phyloP scores from a whole-genome alignment of 768 basidiomycete species.

The Pisolithus marmoratus region DNA sequence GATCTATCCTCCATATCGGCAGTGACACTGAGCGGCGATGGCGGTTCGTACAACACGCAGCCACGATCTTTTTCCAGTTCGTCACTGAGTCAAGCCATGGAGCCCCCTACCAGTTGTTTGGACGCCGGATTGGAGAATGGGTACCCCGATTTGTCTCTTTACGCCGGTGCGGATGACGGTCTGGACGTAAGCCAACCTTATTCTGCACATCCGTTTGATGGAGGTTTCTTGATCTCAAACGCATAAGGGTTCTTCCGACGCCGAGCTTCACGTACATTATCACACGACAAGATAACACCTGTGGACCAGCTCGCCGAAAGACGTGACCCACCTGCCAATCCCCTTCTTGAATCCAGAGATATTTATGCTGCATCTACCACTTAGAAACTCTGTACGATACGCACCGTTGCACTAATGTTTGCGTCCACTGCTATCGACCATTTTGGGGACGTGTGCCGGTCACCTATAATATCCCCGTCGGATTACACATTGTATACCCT shows the following conservation, averaged over 20 bases:
- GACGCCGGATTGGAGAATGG: constrained; percentile 15
- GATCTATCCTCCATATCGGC: constrained; percentile 21
- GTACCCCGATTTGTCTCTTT: constrained; percentile 24
- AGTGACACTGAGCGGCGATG: constrained; percentile 10
- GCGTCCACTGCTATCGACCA: too few species aligned
- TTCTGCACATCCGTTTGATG: constrained; percentile 15
- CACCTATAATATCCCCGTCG: too few species aligned
- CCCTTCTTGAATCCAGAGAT: neutral
- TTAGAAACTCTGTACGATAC: too few species aligned
- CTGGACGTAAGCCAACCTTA: constrained; percentile 20
- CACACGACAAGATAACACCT: constrained; percentile 7
- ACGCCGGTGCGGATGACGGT: constrained; percentile 13
- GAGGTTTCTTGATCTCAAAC: constrained; percentile 17
- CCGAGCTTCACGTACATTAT: constrained; percentile 14
- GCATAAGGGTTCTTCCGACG: constrained; percentile 11
- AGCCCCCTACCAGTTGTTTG: neutral
- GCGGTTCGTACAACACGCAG: constrained; percentile 6
- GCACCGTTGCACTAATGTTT: too few species aligned
- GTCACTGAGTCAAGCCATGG: constrained; percentile 4
- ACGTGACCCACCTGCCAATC: neutral
- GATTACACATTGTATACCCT: too few species aligned
- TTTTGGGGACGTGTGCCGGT: too few species aligned
- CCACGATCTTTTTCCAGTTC: constrained; percentile 18
- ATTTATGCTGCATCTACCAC: neutral
- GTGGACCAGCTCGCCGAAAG: constrained; percentile 5